Conservation (phyloP, 345 rosid species). For the Triadica sebifera region DNA sequence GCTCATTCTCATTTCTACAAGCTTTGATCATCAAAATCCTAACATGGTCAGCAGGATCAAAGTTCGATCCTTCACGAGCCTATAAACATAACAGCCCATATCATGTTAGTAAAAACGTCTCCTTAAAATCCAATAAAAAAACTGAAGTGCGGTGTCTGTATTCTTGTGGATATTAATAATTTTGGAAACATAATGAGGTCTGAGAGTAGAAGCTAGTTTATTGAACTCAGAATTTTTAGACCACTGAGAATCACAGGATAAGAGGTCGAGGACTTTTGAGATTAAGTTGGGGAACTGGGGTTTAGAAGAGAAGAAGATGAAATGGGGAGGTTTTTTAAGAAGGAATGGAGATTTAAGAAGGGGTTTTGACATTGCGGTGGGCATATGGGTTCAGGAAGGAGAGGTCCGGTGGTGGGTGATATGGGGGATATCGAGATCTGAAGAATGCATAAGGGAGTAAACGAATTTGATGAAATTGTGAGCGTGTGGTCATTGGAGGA, state of each 20-base stretch:
- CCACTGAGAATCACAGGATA: conserved; percentile 39
- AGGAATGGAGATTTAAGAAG: background rate
- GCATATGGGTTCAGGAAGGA: conserved; percentile 7
- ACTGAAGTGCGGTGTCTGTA: conserved; percentile 34
- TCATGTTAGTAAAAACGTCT: conserved; percentile 51
- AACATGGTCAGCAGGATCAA: conserved; percentile 48
- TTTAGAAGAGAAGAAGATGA: conserved; percentile 24
- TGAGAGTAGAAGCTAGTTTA: conserved; percentile 31
- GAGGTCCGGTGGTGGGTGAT: background rate
- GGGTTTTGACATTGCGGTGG: conserved; percentile 6
- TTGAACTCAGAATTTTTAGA: conserved; percentile 38
- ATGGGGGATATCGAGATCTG: background rate
- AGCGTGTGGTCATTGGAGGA: conserved; percentile 14
- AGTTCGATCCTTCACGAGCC: conserved; percentile 43
- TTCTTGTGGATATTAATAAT: conserved; percentile 40
- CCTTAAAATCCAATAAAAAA: conserved; percentile 54
- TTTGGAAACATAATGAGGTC: conserved; percentile 44
- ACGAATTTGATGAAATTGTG: background rate
- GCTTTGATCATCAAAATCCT: conserved; percentile 61
- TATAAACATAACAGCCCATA: conserved; percentile 37
- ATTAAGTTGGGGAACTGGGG: conserved; percentile 29
- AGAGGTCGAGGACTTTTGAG: conserved; percentile 32
- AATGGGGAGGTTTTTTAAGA: background rate
- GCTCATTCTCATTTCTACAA: conserved; percentile 45
- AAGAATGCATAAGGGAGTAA: background rate